Conservation (phyloP, 2,329 filamentous ascomycete genomes). For the Didymella pinodella region DNA sequence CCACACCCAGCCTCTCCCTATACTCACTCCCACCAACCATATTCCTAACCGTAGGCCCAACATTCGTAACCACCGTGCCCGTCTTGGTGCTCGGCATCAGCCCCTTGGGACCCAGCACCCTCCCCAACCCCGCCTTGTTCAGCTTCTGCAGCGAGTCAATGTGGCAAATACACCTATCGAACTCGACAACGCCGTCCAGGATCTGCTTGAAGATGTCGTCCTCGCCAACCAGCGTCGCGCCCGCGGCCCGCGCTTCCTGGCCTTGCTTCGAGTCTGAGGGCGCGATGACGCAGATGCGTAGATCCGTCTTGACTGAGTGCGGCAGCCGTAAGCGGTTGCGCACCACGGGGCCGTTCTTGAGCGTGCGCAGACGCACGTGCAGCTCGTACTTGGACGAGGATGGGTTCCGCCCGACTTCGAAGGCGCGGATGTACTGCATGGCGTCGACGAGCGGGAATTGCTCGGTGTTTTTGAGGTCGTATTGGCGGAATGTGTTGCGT, state of each 20-base stretch:
- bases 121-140: slow-evolving; percentile 80
- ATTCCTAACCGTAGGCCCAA: slow-evolving; percentile 76
- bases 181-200: slow-evolving; percentile 77
- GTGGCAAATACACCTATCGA: slow-evolving; percentile 90
- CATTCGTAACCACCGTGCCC: slow-evolving; percentile 86
- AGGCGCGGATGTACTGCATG: slow-evolving; percentile 92
- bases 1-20: slow-evolving; percentile 82
- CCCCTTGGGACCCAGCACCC: slow-evolving; percentile 84
- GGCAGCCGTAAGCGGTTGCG: slow-evolving; percentile 89
- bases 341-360: slow-evolving; percentile 85
- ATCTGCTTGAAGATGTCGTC: slow-evolving; percentile 84
- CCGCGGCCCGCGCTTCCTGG: slow-evolving; percentile 76
- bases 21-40: slow-evolving; percentile 87
- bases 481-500: slow-evolving; percentile 69
- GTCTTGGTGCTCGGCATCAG: slow-evolving; percentile 91
- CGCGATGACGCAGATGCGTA: slow-evolving; percentile 89
- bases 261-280: slow-evolving; percentile 79
- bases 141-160: slow-evolving; percentile 77
- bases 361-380: slow-evolving; percentile 80
- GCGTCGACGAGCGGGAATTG: slow-evolving; percentile 89
- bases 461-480: slow-evolving; percentile 69
- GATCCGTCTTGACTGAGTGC: slow-evolving; percentile 86
- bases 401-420: slow-evolving; percentile 85
- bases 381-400: slow-evolving; percentile 85
- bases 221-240: slow-evolving; percentile 84